Percentiles rank a stretch among this genome's conserved stretches.
phyloP scores from a whole-genome alignment of 1,284 basidiomycete species.

The Leccinum idahoense region DNA sequence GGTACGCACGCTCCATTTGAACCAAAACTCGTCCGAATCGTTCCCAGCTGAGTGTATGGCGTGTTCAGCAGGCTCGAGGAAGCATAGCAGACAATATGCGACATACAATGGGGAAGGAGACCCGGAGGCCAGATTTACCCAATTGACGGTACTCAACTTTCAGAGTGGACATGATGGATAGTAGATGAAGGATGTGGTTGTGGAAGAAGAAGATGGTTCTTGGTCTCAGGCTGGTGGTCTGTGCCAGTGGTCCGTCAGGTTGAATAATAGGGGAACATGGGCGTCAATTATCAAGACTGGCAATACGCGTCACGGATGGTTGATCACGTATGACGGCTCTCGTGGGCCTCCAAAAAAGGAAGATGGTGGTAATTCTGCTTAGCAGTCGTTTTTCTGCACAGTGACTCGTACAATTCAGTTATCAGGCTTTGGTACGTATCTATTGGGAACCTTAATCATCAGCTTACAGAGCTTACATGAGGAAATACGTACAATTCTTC shows the following conservation, averaged over 20 bases:
- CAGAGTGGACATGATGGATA: background rate
- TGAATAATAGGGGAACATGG: background rate
- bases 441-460: constrained; percentile 4
- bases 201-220: too few species aligned
- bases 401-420: background rate
- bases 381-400: constrained; percentile 10
- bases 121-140: background rate
- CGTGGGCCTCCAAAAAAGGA: background rate
- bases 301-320: background rate
- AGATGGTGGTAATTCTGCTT: background rate
- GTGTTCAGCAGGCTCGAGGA: background rate
- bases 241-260: background rate
- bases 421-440: constrained; percentile 20
- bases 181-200: constrained; percentile 11
- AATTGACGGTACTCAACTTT: background rate
- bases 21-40: background rate
- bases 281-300: background rate
- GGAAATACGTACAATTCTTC: constrained; percentile 26
- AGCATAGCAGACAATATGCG: background rate
- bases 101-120: background rate
- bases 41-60: background rate
- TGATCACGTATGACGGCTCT: background rate
- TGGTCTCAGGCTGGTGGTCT: background rate
- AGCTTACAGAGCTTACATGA: background rate
- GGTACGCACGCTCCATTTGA: background rate